These are phyloP conservation scores for Limtongozyma cylindracea DNA, from an alignment of 805 yeast species.

Conservation along the genomic window DNA sequence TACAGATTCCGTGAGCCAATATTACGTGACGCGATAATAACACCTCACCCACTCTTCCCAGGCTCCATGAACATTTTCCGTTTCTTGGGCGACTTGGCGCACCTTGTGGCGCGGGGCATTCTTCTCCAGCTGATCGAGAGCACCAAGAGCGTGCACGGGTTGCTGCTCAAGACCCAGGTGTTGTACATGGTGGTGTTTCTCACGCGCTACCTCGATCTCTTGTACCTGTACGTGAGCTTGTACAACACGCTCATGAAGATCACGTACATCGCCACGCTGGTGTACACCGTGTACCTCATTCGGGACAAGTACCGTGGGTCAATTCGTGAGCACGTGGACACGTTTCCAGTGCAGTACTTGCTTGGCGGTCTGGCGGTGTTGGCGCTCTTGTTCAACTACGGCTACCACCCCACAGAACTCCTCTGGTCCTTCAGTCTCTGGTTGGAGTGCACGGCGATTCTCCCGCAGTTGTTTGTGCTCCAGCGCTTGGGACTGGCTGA, in stretches of 20 bases:
- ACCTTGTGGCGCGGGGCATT: conserved; percentile 54
- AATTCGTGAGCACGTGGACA: conserved; percentile 35
- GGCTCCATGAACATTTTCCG: conserved; percentile 14
- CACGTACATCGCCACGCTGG: conserved; percentile 51
- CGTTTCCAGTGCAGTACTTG: conserved; percentile 52
- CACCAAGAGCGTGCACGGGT: conserved; percentile 50
- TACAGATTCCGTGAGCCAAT: too few relatives aligned
- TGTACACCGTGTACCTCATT: conserved; percentile 55
- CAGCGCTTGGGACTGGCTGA: conserved; percentile 80
- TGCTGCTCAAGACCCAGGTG: conserved; percentile 72
- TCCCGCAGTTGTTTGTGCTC: conserved; percentile 80
- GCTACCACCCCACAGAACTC: conserved; percentile 34
- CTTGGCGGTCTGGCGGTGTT: conserved; percentile 30
- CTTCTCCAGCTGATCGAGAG: conserved; percentile 43
- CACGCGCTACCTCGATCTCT: conserved; percentile 46
- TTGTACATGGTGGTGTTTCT: conserved; percentile 51
- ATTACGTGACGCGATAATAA: too few relatives aligned
- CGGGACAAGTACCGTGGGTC: conserved; percentile 28
- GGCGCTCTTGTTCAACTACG: conserved; percentile 36
- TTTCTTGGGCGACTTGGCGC: conserved; percentile 52
- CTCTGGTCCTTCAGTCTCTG: conserved; percentile 80
- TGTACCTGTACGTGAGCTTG: conserved; percentile 29
- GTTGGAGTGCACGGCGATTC: conserved; percentile 78
- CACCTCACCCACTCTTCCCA: too few relatives aligned
- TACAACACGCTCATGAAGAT: conserved; percentile 70